These are phyloP conservation scores for Acer negundo DNA, from an alignment of 345 rosid genomes.

Conservation along the genomic window DNA sequence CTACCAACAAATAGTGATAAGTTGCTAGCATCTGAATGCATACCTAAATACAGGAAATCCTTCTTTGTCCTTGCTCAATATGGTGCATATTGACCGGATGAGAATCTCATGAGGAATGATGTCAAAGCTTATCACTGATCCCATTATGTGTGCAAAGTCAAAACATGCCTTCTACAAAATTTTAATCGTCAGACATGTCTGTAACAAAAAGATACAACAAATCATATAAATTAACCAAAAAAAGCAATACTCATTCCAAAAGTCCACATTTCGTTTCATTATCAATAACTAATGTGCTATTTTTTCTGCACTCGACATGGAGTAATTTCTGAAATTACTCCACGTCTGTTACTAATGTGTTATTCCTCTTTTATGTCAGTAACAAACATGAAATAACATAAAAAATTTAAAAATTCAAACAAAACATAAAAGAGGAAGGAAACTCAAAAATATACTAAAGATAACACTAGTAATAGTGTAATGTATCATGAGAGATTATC, in stretches of 20 bases:
- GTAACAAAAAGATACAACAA: too few species aligned
- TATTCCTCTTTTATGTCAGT: too few species aligned
- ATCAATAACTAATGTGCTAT: too few species aligned
- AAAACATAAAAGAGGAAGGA: not conserved
- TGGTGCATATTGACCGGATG: conserved; percentile 67
- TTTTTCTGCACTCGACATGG: too few species aligned
- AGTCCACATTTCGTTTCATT: too few species aligned
- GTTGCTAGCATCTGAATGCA: conserved; percentile 17
- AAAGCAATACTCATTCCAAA: too few species aligned
- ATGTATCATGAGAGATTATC: not conserved
- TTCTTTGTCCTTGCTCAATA: conserved; percentile 55
- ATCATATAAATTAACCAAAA: too few species aligned
- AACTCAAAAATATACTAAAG: not conserved
- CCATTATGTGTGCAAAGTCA: conserved; percentile 72
- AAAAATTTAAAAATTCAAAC: not conserved
- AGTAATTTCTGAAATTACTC: too few species aligned
- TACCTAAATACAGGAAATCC: conserved; percentile 56
- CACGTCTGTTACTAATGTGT: too few species aligned
- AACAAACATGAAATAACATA: not conserved
- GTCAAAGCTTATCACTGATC: conserved; percentile 63
- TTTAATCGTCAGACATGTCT: too few species aligned
- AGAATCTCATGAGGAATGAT: conserved; percentile 68
- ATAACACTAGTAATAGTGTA: too few species aligned
- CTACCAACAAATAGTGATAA: not conserved
- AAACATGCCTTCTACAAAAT: too few species aligned